These are phyloP conservation scores for Intubia oerlemansii DNA, from an alignment of 2,329 filamentous ascomycete genomes.

Conservation along the genomic window DNA sequence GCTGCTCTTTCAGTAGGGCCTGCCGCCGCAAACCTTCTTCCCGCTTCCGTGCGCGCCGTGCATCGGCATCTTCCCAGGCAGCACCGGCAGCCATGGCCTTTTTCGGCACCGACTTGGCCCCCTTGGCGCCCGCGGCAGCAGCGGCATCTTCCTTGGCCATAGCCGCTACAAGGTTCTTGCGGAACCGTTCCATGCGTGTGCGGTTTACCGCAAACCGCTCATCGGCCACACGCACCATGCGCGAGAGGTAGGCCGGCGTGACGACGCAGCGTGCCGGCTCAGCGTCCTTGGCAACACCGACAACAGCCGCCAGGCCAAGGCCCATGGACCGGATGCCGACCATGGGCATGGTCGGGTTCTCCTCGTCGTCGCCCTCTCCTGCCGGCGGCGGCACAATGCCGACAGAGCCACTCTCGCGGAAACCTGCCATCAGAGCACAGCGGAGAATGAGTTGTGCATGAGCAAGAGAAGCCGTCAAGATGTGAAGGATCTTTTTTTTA, in stretches of 20 bases:
- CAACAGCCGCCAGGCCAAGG: constrained; percentile 58
- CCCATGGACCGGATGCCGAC: constrained; percentile 75
- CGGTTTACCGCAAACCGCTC: constrained; percentile 51
- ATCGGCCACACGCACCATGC: constrained; percentile 49
- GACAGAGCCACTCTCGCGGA: constrained; percentile 74
- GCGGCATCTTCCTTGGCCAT: constrained; percentile 10
- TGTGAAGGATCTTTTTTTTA: constrained; percentile 54
- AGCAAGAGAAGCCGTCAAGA: constrained; percentile 53
- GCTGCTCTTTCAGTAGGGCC: constrained; percentile 5
- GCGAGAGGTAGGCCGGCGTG: constrained; percentile 41
- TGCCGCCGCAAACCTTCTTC: constrained; percentile 27
- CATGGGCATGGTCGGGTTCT: constrained; percentile 35
- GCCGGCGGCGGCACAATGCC: constrained; percentile 24
- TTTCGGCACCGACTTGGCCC: constrained; percentile 6
- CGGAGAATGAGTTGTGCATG: constrained; percentile 58
- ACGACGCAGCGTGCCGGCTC: constrained; percentile 26
- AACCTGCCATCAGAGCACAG: constrained; percentile 61
- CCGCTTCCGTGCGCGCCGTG: constrained; percentile 31
- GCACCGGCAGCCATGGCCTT: constrained; percentile 13
- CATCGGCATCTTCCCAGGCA: constrained; percentile 32
- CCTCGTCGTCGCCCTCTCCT: constrained; percentile 7
- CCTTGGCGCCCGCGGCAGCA: not conserved
- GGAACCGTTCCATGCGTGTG: constrained; percentile 45
- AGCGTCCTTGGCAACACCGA: constrained; percentile 29
- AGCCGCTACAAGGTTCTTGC: constrained; percentile 22